A percentile compares a stretch with the other conserved stretches of the same genome.
These are phyloP conservation scores for Camelina hispida DNA, from an alignment of 345 rosid genomes.

Conservation along the genomic window DNA sequence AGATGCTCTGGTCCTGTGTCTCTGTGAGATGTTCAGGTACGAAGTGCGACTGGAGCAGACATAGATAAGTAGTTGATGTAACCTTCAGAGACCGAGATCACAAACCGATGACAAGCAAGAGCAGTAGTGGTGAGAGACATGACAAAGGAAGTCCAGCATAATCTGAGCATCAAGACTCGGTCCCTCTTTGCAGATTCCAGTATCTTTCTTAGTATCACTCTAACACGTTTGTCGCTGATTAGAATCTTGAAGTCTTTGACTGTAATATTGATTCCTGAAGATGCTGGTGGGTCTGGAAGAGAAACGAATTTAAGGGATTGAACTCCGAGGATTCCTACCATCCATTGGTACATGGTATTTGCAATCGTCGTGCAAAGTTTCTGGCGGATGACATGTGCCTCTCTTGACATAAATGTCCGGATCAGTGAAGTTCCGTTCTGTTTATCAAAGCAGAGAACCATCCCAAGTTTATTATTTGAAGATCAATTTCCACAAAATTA, in stretches of 20 bases:
- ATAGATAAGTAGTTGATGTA: slow-evolving; percentile 49
- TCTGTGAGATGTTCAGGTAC: slow-evolving; percentile 28
- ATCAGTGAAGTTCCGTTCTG: slow-evolving; percentile 88
- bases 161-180: slow-evolving; percentile 64
- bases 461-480: neutral
- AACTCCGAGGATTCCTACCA: slow-evolving; percentile 48
- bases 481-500: neutral
- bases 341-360: slow-evolving; percentile 59
- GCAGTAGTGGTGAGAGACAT: slow-evolving; percentile 64
- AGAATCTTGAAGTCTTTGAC: slow-evolving; percentile 52
- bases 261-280: slow-evolving; percentile 50
- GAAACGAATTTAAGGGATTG: slow-evolving; percentile 32
- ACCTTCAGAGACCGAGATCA: slow-evolving; percentile 64
- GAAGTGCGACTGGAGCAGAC: slow-evolving; percentile 55
- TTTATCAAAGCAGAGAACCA: slow-evolving; percentile 40
- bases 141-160: slow-evolving; percentile 63
- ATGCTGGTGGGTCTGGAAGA: slow-evolving; percentile 47
- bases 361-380: slow-evolving; percentile 64
- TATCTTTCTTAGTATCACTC: slow-evolving; percentile 63
- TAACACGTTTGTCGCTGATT: slow-evolving; percentile 69
- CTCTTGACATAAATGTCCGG: slow-evolving; percentile 72
- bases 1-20: neutral
- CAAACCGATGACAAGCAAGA: slow-evolving; percentile 63
- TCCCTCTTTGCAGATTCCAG: slow-evolving; percentile 61
- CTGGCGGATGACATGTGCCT: slow-evolving; percentile 62